These are phyloP conservation scores for Trichoderma guizhouense DNA, from an alignment of 2,329 filamentous ascomycete species.

Conservation along the genomic window DNA sequence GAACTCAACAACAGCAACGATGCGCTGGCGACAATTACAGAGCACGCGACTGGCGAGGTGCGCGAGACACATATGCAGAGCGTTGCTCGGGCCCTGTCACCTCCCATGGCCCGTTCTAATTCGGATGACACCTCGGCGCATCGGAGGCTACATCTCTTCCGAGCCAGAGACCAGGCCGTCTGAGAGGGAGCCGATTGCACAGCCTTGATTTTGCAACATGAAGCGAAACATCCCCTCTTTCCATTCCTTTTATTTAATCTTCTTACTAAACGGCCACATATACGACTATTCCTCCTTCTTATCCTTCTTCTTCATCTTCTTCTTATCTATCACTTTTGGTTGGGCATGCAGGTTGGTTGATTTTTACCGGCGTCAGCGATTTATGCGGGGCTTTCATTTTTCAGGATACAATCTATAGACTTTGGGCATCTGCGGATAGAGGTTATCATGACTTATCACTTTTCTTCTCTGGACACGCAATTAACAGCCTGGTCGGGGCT, in stretches of 20 bases:
- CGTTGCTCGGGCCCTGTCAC: not conserved
- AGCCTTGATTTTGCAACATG: not conserved
- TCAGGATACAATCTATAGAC: constrained; percentile 11
- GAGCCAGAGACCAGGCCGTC: constrained; percentile 35
- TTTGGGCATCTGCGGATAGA: constrained; percentile 12
- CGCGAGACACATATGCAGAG: constrained; percentile 19
- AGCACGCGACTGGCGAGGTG: constrained; percentile 28
- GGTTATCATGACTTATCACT: not conserved
- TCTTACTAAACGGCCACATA: not conserved
- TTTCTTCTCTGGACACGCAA: not conserved
- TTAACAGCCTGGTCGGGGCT: not conserved
- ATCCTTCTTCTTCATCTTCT: not conserved
- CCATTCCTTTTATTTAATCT: not conserved
- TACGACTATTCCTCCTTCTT: not conserved
- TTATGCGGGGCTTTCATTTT: not conserved
- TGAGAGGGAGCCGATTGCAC: constrained; percentile 11
- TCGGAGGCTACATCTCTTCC: constrained; percentile 36
- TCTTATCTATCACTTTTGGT: not conserved
- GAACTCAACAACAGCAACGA: constrained; percentile 30
- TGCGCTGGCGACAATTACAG: constrained; percentile 32
- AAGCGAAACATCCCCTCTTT: not conserved
- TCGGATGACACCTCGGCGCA: constrained; percentile 15
- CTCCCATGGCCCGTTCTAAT: not conserved
- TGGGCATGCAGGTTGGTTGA: not conserved
- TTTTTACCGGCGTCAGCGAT: not conserved